Evolutionary conservation across 257 asterid genomes (phyloP).

Genomic region (Nyctanthes arbortristis): DNA sequence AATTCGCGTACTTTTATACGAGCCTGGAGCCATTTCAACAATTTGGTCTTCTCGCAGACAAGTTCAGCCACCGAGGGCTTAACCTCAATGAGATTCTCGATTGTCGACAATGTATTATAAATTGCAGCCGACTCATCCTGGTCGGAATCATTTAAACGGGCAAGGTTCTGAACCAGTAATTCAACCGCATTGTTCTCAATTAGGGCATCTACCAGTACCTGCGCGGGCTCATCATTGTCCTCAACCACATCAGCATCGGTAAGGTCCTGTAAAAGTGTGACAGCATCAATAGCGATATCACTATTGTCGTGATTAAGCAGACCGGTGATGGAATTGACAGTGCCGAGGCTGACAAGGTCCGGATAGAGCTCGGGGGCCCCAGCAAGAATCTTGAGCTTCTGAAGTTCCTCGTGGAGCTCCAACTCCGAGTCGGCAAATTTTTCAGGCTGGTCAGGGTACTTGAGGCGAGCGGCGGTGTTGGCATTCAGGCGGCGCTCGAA

Average conservation of each 20-base stretch:
- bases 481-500: conserved; percentile 93
- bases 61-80: conserved; percentile 79
- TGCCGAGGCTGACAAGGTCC: conserved; percentile 77
- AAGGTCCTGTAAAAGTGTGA: conserved; percentile 81
- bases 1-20: conserved; percentile 79
- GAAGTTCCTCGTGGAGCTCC: conserved; percentile 93
- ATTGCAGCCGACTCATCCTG: conserved; percentile 87
- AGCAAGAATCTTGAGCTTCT: conserved; percentile 85
- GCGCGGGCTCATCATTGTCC: conserved; percentile 84
- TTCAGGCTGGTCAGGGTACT: conserved; percentile 94
- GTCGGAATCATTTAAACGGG: conserved; percentile 72
- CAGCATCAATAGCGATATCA: conserved; percentile 82
- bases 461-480: conserved; percentile 91
- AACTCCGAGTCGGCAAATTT: conserved; percentile 94
- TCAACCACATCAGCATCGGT: conserved; percentile 93
- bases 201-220: conserved; percentile 74
- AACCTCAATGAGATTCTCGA: conserved; percentile 89
- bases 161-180: conserved; percentile 72
- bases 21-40: conserved; percentile 91
- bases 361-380: conserved; percentile 96
- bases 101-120: conserved; percentile 64
- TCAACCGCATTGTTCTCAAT: conserved; percentile 86
- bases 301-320: conserved; percentile 82
- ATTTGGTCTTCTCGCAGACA: conserved; percentile 91
- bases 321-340: conserved; percentile 70